Conservation (phyloP, 257 asterid genomes). For the Parsonsia alboflavescens region DNA sequence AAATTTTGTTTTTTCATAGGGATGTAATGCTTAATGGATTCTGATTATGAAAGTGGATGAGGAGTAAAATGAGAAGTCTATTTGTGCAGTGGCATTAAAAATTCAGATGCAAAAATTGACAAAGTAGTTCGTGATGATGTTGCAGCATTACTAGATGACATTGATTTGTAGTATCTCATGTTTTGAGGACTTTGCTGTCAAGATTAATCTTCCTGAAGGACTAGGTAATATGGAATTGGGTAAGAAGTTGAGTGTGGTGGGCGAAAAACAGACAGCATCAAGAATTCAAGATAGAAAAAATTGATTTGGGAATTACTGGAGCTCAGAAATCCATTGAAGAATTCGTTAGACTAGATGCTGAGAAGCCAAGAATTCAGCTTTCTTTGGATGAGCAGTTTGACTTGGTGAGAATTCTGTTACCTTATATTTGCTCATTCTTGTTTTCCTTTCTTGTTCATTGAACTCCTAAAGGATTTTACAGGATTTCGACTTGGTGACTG, state of each 20-base stretch:
- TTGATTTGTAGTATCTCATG: constrained; percentile 57
- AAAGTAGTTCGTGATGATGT: constrained; percentile 76
- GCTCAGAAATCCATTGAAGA: constrained; percentile 8
- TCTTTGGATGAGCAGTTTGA: constrained; percentile 88
- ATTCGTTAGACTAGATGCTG: constrained; percentile 7
- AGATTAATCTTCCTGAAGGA: constrained; percentile 60
- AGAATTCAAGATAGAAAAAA: constrained; percentile 8
- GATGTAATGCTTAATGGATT: constrained; percentile 77
- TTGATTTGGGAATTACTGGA: constrained; percentile 20
- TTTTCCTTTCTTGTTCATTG: constrained; percentile 1
- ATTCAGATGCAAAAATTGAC: constrained; percentile 46
- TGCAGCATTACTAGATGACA: constrained; percentile 69
- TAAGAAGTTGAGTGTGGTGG: constrained; percentile 24
- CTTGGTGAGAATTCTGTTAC: constrained; percentile 39
- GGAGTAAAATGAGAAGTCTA: constrained; percentile 37
- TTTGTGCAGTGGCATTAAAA: constrained; percentile 55
- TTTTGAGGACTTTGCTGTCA: constrained; percentile 74
- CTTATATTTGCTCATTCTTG: constrained; percentile 12
- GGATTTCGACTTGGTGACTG: constrained; percentile 28
- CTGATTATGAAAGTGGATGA: constrained; percentile 46
- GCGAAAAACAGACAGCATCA: constrained; percentile 17
- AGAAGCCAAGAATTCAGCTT: constrained; percentile 51
- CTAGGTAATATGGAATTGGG: constrained; percentile 30
- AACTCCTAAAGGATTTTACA: not conserved
- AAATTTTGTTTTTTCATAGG: constrained; percentile 37